Conservation (phyloP, 140 eudicot genomes). For the Oenanthe javanica region DNA sequence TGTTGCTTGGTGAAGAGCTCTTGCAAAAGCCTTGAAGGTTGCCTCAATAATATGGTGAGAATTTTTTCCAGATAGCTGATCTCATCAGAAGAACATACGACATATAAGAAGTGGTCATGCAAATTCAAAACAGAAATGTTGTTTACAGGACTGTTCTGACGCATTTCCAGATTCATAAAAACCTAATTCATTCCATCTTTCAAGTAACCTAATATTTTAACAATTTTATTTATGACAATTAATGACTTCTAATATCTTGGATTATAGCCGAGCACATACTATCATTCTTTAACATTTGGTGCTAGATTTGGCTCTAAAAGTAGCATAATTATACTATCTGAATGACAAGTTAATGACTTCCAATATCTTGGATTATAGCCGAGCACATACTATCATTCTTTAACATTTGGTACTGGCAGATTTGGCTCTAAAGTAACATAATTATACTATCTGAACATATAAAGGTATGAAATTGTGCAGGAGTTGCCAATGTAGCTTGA, state of each 20-base stretch:
- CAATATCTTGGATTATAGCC: too few species aligned
- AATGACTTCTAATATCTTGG: background rate
- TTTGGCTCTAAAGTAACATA: background rate
- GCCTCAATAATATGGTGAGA: constrained; percentile 98
- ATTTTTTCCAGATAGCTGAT: constrained; percentile 88
- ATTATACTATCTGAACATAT: background rate
- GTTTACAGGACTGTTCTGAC: background rate
- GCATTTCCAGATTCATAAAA: background rate
- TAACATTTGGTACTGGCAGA: background rate
- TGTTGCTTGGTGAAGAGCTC: constrained; percentile 96
- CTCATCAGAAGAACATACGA: background rate
- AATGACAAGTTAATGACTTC: too few species aligned
- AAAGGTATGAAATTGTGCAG: background rate
- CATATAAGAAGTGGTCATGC: background rate
- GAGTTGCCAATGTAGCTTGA: background rate
- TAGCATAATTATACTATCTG: background rate
- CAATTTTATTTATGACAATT: background rate
- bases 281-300: background rate
- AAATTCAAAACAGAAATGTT: background rate
- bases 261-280: background rate
- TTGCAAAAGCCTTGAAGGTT: constrained; percentile 91
- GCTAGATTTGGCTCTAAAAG: background rate
- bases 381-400: background rate
- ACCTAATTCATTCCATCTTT: background rate
- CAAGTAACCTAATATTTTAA: background rate